Evolutionary conservation across 202 grass and related monocot species (phyloP), one percentile per base, ranked within the genome.

Genomic region (Musa balbisiana): DNA sequence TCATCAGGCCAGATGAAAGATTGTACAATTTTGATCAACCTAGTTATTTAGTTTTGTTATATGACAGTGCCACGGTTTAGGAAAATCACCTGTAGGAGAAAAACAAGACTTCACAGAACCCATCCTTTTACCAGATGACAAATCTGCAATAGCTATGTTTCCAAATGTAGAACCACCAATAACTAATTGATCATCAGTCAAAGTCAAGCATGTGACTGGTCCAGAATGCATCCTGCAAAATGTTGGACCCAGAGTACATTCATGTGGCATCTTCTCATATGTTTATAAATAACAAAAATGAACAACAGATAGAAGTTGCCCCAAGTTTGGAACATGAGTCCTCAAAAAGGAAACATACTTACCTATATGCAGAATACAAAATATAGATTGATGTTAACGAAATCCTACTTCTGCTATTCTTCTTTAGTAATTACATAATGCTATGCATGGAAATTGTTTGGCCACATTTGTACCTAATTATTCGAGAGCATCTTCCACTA

Each of bases 151-250:
- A 80, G 91, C 76, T 78, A 98, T 53, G 79, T 53, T 91, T 82
- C 94, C 94, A 82, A 98, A 94, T 79, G 88, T 86, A 80, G 94
- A 98, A 81, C 94, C 94, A 85, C 83, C 84, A 53, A 89, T 52
- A 78, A 98, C 87, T 77, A 98, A 72, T 20, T 93, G 93, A 67
- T 98, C 91, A 68, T 91, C 88, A 60, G 84, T 91, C 73, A 93
- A 10, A 73, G 81, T 82, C 85, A 98, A 80, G 82, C 91, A 98
- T 75, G 88, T 91, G 71, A 98, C 80, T 9, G 88, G 88, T 73
- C 86, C 92, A 75, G 86, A 81, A 53, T 92, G 87, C 86, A 98
- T 85, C 86, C 91, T 93, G 85, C 69, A 81, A 81, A 83, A 20
- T 52, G 81, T 24, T 51, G 55, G 51, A 77, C 9, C 67, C 56